A percentile compares a stretch with the other conserved stretches of the same genome.
phyloP scores from a whole-genome alignment of 768 basidiomycete genomes.

The Termitomyces sp. region DNA sequence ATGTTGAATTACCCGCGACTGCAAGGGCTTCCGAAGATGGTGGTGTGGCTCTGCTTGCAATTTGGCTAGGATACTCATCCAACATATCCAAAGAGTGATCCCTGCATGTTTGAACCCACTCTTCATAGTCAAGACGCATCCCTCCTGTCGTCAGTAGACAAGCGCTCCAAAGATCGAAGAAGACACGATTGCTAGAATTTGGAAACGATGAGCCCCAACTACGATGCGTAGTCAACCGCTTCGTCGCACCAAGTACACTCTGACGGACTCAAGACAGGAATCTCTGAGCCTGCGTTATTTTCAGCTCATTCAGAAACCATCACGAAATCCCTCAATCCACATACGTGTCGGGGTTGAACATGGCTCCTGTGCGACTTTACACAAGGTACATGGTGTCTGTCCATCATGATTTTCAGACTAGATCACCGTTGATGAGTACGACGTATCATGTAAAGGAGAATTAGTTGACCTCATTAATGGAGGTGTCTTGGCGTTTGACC shows the following conservation, averaged over 20 bases:
- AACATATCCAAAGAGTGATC: conserved; percentile 6
- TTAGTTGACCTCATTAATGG: background rate
- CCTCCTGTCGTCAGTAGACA: conserved; percentile 11
- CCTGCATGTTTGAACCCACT: conserved; percentile 9
- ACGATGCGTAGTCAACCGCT: background rate
- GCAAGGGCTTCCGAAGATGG: conserved; percentile 6
- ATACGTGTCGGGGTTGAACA: conserved; percentile 8
- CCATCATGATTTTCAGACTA: conserved; percentile 9
- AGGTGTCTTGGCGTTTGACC: background rate
- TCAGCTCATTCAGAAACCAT: background rate
- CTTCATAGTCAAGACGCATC: conserved; percentile 2
- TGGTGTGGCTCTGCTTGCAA: background rate
- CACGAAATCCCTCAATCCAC: background rate
- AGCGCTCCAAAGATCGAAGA: conserved; percentile 22
- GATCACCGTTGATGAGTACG: background rate
- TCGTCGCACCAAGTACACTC: conserved; percentile 15
- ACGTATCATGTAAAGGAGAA: background rate
- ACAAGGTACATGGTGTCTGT: conserved; percentile 7
- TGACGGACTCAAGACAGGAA: conserved; percentile 1
- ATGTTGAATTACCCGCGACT: conserved; percentile 2
- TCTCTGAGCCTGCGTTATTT: background rate
- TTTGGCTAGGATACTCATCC: conserved; percentile 5
- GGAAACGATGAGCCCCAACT: background rate
- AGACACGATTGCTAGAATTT: conserved; percentile 23
- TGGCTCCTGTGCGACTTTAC: background rate